Base-by-base conservation (phyloP, 192 early-diverging fungal genomes). In the Backusella sp. region DNA sequence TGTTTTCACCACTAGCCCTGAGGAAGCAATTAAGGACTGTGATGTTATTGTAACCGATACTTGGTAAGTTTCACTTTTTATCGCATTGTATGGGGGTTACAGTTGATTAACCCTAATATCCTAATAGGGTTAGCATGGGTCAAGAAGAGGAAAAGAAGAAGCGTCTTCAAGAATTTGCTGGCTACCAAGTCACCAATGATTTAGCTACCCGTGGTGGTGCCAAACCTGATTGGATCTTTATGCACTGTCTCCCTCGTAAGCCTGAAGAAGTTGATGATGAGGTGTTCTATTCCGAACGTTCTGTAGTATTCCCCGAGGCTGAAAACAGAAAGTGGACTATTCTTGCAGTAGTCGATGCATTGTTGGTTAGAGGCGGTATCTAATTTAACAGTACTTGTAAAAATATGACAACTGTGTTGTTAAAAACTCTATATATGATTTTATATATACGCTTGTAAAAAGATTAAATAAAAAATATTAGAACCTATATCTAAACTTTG, bases 261-360 rank as follows among this genome's bases (percentile, higher is more conserved):
- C 87, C 83, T 5, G 96, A 99, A 77, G 98, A 99, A 83, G 98
- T 99, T 30, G 92, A 96, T 68, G 98, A 99, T 80, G 94, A 97
- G 77, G 94, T 99, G 35, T 98, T 98, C 80, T 96, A 96, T 73
- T 92, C 92, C 23, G 86, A 91, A 30, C 92, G 93, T 68, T 99
- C 98, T 6, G 84, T 98, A 19, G 96, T 98, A 32, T 99, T 96
- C 87, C 92, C 90, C 71, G 97, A 99, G 80, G 98, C 97, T 7
- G 97, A 99, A 84, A 98, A 99, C 89, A 90, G 98, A 80, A 99
- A 99, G 82, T 98, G 96, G 92, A 98, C 98, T 6, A 97, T 96
- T 73, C 83, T 99, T 75, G 92, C 96, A 1, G 93, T 95, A 12
- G 88, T 95, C 70, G 86, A 92, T 68, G 84, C 88, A 4, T 80